Evolutionary conservation across 306 rosid species (phyloP), one percentile per base, ranked within the genome.

Genomic region (Medicago lupulina): DNA sequence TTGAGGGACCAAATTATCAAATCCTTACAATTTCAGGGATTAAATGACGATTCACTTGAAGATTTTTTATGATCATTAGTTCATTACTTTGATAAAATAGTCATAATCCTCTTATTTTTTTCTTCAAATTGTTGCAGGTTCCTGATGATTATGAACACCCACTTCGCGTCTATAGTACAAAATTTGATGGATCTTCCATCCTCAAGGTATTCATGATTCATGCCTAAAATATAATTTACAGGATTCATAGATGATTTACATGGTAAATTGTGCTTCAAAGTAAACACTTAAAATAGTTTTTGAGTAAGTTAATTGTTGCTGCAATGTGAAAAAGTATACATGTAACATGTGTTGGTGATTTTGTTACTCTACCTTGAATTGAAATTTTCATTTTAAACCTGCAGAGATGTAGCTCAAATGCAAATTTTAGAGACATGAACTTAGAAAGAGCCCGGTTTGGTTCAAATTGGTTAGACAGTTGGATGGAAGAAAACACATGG

Each of bases 401-500:
- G 72, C 73, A 95, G 99, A 86, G 97, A 83, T 90, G 97, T 39
- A 92, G 90, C 74, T 90, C 97, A 51, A 95, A 95, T 79, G 82
- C 97, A 78, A 87, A 81, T 40, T 81, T 68, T 50, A 87, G 89
- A 82, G 85, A 92, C 66, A 75, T 67, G 10, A 77, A 80, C 60
- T 25, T 80, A 17, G 92, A 86, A 50, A 76, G 83, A 80, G 66
- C 84, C 11, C 81, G 73, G 25, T 79, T 81, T 3, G 85, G 87
- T 18, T 78, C 97, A 1, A 84, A 75, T 21, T 88, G 93, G 97
- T 82, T 90, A 57, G 97, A 92, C 64, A 83, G 80, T 71, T 95
- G 97, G 98, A 95, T 92, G 98, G 98, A 89, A 79, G 97, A 95
- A 82, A 90, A 79, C 63, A 39, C 80, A 0, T 78, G 86, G 88